Percentiles rank a stretch among this genome's conserved stretches.
Conservation (phyloP, 2,329 filamentous ascomycete genomes). For the Cryphonectria parasitica region DNA sequence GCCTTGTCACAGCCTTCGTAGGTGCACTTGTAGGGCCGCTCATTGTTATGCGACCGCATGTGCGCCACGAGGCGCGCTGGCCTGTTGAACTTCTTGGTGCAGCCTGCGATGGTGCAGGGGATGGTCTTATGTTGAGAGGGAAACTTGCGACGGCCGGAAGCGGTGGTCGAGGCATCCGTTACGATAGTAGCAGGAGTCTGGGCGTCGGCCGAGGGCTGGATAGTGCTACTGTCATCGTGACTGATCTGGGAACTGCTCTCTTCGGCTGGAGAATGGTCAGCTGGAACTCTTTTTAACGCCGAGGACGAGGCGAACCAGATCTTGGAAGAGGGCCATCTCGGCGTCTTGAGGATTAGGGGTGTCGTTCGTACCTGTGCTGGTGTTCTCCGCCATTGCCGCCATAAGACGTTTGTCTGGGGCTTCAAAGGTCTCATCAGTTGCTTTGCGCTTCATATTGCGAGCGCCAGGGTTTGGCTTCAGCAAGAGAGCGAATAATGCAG, state of each 20-base stretch:
- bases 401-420: conserved; percentile 13
- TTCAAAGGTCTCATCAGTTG: conserved; percentile 1
- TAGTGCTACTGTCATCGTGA: not conserved
- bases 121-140: conserved; percentile 78
- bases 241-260: conserved; percentile 17
- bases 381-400: conserved; percentile 2
- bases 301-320: not conserved
- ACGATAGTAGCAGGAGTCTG: conserved; percentile 19
- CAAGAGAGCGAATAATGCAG: not conserved
- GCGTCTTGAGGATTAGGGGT: not conserved
- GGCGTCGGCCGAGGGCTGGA: conserved; percentile 5
- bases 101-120: conserved; percentile 73
- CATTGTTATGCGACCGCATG: conserved; percentile 81
- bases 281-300: not conserved
- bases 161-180: conserved; percentile 18
- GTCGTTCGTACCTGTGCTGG: conserved; percentile 13
- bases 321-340: not conserved
- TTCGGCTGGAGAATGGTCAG: conserved; percentile 20
- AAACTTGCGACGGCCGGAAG: conserved; percentile 47
- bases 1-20: conserved; percentile 76
- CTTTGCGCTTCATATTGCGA: conserved; percentile 28
- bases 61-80: conserved; percentile 75
- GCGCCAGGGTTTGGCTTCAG: not conserved
- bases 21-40: conserved; percentile 76
- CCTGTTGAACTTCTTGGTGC: conserved; percentile 84